Percentiles rank a stretch among this genome's conserved stretches.
These are phyloP conservation scores for Coniophora puteana DNA, from an alignment of 1,284 basidiomycete genomes.

Conservation along the genomic window DNA sequence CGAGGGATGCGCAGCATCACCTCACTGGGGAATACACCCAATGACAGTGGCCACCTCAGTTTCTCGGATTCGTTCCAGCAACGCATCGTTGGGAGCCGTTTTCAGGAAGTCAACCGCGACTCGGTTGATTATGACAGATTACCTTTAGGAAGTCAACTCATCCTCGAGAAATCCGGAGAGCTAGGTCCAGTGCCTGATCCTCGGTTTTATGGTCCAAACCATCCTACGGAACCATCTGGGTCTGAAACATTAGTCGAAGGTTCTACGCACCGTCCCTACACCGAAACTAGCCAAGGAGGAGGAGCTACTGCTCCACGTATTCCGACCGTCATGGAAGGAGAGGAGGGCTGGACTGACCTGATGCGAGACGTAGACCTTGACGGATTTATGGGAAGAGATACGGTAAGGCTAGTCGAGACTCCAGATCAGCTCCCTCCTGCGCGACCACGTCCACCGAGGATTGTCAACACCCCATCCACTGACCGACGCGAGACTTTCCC, in stretches of 20 bases:
- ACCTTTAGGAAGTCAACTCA: slow-evolving; percentile 61
- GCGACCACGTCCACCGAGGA: slow-evolving; percentile 5
- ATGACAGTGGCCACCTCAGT: slow-evolving; percentile 37
- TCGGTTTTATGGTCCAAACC: slow-evolving; percentile 51
- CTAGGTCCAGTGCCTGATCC: slow-evolving; percentile 48
- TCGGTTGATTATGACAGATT: slow-evolving; percentile 51
- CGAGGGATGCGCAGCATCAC: slow-evolving; percentile 56
- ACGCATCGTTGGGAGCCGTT: slow-evolving; percentile 61
- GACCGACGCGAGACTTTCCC: slow-evolving; percentile 64
- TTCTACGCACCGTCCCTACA: too few species aligned
- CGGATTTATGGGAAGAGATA: too few species aligned
- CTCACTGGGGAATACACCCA: slow-evolving; percentile 52
- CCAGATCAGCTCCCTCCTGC: background rate
- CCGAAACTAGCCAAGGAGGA: too few species aligned
- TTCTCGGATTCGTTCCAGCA: slow-evolving; percentile 58
- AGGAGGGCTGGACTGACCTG: slow-evolving; percentile 58
- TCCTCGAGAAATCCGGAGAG: slow-evolving; percentile 49
- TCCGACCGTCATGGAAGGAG: slow-evolving; percentile 31
- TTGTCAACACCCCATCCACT: slow-evolving; percentile 25
- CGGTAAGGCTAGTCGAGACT: slow-evolving; percentile 5
- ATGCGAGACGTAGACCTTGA: slow-evolving; percentile 34
- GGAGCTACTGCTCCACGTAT: too few species aligned
- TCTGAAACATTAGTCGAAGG: too few species aligned
- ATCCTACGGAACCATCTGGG: slow-evolving; percentile 32
- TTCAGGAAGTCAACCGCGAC: slow-evolving; percentile 67